Percentiles rank a stretch among this genome's conserved stretches.
phyloP scores from a whole-genome alignment of 2,329 filamentous ascomycete species.

The Penicillium rolfsii region DNA sequence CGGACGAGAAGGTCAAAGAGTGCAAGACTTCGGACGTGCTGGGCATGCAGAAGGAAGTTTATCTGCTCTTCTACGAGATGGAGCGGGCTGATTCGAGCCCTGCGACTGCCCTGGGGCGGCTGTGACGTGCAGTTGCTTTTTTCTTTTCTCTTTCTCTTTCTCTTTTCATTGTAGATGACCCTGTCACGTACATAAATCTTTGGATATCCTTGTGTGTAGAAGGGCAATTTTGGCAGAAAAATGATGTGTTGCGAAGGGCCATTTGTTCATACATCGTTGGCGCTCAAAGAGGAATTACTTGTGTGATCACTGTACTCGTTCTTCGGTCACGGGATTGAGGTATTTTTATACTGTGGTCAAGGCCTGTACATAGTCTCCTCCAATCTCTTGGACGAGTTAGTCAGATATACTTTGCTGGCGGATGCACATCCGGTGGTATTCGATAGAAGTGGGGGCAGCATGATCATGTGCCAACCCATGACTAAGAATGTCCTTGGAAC shows the following conservation, averaged over 20 bases:
- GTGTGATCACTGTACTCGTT: background rate
- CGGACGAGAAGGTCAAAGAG: constrained; percentile 94
- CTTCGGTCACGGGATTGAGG: background rate
- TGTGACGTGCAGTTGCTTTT: background rate
- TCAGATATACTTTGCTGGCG: background rate
- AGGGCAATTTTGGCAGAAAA: background rate
- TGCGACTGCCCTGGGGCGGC: constrained; percentile 6
- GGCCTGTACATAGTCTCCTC: background rate
- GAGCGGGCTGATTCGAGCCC: constrained; percentile 52
- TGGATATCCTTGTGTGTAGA: background rate
- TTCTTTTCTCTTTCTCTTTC: background rate
- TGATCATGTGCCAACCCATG: background rate
- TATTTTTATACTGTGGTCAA: background rate
- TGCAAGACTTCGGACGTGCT: constrained; percentile 89
- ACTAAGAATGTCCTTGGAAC: background rate
- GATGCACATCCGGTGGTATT: background rate
- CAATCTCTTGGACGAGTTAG: background rate
- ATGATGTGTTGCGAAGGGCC: background rate
- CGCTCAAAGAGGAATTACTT: background rate
- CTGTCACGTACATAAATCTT: background rate
- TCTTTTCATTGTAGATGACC: background rate
- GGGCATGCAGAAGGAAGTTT: constrained; percentile 93
- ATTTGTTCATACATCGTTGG: background rate
- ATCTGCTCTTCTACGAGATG: constrained; percentile 93
- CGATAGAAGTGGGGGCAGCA: background rate